Evolutionary conservation across 805 yeast genomes (phyloP), one percentile per base, ranked within the genome.

Genomic region (Teunomyces panamensis): DNA sequence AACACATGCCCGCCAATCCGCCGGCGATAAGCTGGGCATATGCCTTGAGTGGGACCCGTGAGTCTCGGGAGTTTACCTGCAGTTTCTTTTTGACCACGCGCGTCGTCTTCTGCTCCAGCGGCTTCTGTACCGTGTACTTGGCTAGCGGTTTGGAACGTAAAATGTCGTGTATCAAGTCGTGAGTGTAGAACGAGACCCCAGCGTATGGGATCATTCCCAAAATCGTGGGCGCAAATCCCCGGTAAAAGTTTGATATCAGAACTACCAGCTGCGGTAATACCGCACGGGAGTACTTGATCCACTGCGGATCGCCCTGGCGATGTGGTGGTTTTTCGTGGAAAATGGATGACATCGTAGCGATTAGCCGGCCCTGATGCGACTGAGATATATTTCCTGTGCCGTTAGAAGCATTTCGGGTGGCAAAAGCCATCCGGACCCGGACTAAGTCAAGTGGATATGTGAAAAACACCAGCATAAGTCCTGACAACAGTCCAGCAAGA

Each of bases 131-230:
- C 0, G 89, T 78, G 54, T 81, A 79, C 10, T 71, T 67, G 2
- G 83, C 73, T 5, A 91, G 64, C 9, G 60, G 46, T 9, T 75
- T 73, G n/a, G 85, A 74, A 52, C 96, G 74, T 60, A 94, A 81
- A 1, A 91, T 58, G 67, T 94, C 99, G 67, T 92, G 98, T 49
- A 91, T 74, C 48, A 83, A 64, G 69, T 94, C 99, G 67, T 94
- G 98, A 3, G 96, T 87, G 69, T 90, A 87, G 60, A 94, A 94
- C 3, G 97, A 88, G 3, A 92, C 97, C 9, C 99, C 99, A 1
- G 99, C 99, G 63, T 94, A 94, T 1, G 99, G 99, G 17, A 94
- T 76, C 96, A 94, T 91, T 9, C 99, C 99, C 35, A 91, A 58
- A 39, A 94, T 84, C 0, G 99, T 94, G 14, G 99, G 96, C 6